Percentiles rank a stretch among this genome's conserved stretches.
Conservation (phyloP, 2,329 filamentous ascomycete genomes). For the Dactylellina haptotyla region DNA sequence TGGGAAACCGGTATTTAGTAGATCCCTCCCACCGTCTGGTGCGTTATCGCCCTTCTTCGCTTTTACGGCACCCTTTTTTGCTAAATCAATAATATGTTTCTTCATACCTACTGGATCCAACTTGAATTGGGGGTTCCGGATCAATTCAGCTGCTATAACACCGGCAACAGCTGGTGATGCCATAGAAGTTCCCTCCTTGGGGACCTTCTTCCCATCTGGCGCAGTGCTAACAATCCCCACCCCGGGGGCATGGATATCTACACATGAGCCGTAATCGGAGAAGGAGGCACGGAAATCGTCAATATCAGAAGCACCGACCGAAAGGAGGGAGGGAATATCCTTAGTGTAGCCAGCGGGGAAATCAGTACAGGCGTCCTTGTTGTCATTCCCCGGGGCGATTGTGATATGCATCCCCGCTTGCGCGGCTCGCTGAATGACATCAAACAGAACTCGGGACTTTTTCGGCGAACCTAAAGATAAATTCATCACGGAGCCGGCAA, state of each 20-base stretch:
- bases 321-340: conserved; percentile 61
- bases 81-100: conserved; percentile 14
- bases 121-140: conserved; percentile 39
- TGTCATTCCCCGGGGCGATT: conserved; percentile 62
- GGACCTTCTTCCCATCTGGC: conserved; percentile 63
- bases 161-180: conserved; percentile 62
- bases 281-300: conserved; percentile 61
- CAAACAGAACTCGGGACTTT: conserved; percentile 65
- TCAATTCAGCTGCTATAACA: conserved; percentile 56
- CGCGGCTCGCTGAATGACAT: conserved; percentile 64
- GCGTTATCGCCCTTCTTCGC: conserved; percentile 9
- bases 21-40: not conserved
- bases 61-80: conserved; percentile 22
- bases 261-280: conserved; percentile 65
- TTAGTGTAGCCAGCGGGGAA: conserved; percentile 61
- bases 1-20: conserved; percentile 20
- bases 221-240: conserved; percentile 67
- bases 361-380: conserved; percentile 54
- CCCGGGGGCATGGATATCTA: conserved; percentile 70
- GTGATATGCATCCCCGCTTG: conserved; percentile 61
- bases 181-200: conserved; percentile 67
- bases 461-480: conserved; percentile 68
- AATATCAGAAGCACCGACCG: conserved; percentile 61
- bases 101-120: conserved; percentile 55
- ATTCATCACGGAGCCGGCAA: conserved; percentile 64